Evolutionary conservation across 2,329 filamentous ascomycete species (phyloP), one percentile per base, ranked within the genome.

Genomic region (Phialophora verrucosa): DNA sequence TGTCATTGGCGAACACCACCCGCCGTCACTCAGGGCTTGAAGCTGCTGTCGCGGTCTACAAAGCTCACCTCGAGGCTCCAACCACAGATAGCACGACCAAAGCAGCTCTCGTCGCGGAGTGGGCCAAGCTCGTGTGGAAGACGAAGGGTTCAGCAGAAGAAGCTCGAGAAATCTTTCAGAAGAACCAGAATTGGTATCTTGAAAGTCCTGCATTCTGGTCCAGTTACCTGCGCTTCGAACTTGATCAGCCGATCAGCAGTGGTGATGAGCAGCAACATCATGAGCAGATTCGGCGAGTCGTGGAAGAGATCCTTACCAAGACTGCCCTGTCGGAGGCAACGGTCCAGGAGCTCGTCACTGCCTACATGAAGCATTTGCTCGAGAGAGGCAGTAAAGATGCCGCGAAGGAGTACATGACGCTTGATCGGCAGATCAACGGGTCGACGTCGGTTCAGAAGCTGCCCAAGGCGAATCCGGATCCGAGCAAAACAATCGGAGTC

Each of bases 121-220:
- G 93, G 91, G 94, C 94, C 1, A 85, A 86, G 29, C 82, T 98
- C 63, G 76, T 97, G 51, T 97, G 92, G 92, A 95, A 93, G 79
- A 87, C 90, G 75, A 93, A 94, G 81, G 91, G 91, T 17, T 90
- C 89, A 0, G 83, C 88, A 0, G 89, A 92, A 10, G 92, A 94
- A 73, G 93, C 93, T 47, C 90, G 95, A 31, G 87, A 90, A 61
- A 87, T 97, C 0, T 98, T 94, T 81, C 81, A 88, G 68, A 90
- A 90, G 78, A 94, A 97, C 73, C 85, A 91, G 63, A 88, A 93
- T 75, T 92, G 88, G 83, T 97, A 96, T 76, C 84, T 89, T 1
- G 91, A 95, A 75, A 97, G 93, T 77, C 87, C 88, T 38, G 83
- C 91, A 51, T 98, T 98, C 83, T 99, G 95, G 94, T 84, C 88